Percentiles rank a stretch among this genome's conserved stretches.
phyloP scores from a whole-genome alignment of 1,284 basidiomycete genomes.

The Ustilago loliicola region DNA sequence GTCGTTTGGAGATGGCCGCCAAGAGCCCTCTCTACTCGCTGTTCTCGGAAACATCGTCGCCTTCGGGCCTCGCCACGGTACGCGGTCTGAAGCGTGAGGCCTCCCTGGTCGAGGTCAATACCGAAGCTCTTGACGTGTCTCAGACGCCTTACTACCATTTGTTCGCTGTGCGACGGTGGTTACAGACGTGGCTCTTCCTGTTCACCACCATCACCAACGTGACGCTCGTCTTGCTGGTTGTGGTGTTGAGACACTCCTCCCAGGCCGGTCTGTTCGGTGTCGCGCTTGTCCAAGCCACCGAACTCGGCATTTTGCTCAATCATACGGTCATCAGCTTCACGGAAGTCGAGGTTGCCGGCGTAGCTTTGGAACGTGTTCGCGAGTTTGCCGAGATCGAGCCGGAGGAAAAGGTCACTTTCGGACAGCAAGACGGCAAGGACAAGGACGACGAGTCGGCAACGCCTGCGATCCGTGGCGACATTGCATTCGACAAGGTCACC shows the following conservation, averaged over 20 bases:
- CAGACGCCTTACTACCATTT: slow-evolving; percentile 56
- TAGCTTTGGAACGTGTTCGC: slow-evolving; percentile 69
- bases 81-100: slow-evolving; percentile 49
- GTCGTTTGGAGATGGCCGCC: slow-evolving; percentile 55
- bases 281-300: slow-evolving; percentile 64
- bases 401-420: slow-evolving; percentile 31
- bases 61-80: slow-evolving; percentile 53
- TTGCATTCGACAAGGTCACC: slow-evolving; percentile 45
- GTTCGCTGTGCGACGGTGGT: slow-evolving; percentile 56
- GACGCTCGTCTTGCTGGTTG: slow-evolving; percentile 50
- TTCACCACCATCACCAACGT: slow-evolving; percentile 50
- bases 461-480: slow-evolving; percentile 27
- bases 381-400: slow-evolving; percentile 60
- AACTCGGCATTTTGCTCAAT: slow-evolving; percentile 48
- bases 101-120: slow-evolving; percentile 44
- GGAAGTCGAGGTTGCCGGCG: slow-evolving; percentile 69
- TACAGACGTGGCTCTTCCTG: slow-evolving; percentile 56
- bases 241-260: slow-evolving; percentile 47
- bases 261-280: slow-evolving; percentile 66
- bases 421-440: slow-evolving; percentile 11
- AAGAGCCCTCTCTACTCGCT: slow-evolving; percentile 57
- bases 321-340: slow-evolving; percentile 61
- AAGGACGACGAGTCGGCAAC: neutral
- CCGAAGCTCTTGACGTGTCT: slow-evolving; percentile 34
- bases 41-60: slow-evolving; percentile 51